Conservation (phyloP, 305 asterid species). For the Petunia hybrid region DNA sequence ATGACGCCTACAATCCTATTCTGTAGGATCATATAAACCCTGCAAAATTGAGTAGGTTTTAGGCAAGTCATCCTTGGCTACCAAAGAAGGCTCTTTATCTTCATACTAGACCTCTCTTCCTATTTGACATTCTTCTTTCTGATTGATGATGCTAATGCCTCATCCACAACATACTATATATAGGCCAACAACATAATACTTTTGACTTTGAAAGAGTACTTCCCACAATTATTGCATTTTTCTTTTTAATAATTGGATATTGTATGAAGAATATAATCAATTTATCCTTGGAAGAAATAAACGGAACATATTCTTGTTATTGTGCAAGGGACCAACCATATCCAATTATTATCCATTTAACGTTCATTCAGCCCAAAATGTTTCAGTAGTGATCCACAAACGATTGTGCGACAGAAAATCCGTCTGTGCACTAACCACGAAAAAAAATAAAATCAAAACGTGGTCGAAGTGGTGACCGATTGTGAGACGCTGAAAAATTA, state of each 20-base stretch:
- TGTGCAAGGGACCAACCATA: constrained; percentile 27
- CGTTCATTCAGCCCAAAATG: background rate
- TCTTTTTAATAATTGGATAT: background rate
- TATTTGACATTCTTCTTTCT: background rate
- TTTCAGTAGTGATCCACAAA: background rate
- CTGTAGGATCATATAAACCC: background rate
- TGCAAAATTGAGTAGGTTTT: constrained; percentile 24
- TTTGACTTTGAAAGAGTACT: constrained; percentile 2
- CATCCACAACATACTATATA: constrained; percentile 31
- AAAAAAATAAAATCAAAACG: too few relatives aligned
- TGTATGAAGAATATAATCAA: background rate
- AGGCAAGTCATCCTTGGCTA: constrained; percentile 77
- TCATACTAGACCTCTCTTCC: constrained; percentile 56
- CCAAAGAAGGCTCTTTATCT: constrained; percentile 50
- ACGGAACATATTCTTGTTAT: constrained; percentile 26
- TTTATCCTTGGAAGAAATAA: background rate
- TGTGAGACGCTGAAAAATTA: too few relatives aligned
- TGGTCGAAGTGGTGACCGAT: too few relatives aligned
- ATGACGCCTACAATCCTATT: constrained; percentile 42
- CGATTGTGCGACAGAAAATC: too few relatives aligned
- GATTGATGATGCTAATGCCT: background rate
- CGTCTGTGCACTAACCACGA: too few relatives aligned
- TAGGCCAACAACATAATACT: background rate
- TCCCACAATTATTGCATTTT: background rate
- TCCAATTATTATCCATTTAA: background rate